Evolutionary conservation across 2,329 filamentous ascomycete species (phyloP).

Genomic region (Tricladium varicosporioides): DNA sequence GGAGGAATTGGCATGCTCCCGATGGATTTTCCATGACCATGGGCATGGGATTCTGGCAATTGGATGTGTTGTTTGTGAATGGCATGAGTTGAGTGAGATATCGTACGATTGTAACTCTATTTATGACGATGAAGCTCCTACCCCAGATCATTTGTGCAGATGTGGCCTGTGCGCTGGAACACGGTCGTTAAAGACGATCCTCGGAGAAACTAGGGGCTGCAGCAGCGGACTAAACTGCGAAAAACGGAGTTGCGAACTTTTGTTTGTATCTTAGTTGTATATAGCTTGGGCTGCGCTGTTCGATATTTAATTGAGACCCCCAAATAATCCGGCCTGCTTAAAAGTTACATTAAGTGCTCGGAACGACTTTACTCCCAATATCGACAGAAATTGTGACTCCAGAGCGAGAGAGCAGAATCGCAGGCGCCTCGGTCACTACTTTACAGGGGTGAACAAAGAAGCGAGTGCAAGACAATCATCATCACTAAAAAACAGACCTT

Average conservation of each 20-base stretch:
- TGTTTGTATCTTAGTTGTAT: not conserved
- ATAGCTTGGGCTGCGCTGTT: not conserved
- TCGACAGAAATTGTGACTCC: not conserved
- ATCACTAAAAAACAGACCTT: not conserved
- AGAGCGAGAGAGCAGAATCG: not conserved
- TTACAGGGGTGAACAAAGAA: too few relatives aligned
- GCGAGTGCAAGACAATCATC: not conserved
- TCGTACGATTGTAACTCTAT: constrained; percentile 2
- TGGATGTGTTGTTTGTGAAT: not conserved
- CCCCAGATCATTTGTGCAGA: not conserved
- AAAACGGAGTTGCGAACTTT: not conserved
- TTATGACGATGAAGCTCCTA: not conserved
- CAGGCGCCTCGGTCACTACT: too few relatives aligned
- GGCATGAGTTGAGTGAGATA: not conserved
- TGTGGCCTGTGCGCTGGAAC: not conserved
- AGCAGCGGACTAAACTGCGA: not conserved
- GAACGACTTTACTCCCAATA: not conserved
- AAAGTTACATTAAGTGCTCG: not conserved
- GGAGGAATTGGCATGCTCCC: not conserved
- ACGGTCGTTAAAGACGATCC: not conserved
- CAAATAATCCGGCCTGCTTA: not conserved
- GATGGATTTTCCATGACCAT: not conserved
- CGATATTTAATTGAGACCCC: not conserved
- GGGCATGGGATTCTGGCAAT: constrained; percentile 8
- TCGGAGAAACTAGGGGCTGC: not conserved